Conservation (phyloP, 2,329 filamentous ascomycete genomes). For the Penicillium sp. region DNA sequence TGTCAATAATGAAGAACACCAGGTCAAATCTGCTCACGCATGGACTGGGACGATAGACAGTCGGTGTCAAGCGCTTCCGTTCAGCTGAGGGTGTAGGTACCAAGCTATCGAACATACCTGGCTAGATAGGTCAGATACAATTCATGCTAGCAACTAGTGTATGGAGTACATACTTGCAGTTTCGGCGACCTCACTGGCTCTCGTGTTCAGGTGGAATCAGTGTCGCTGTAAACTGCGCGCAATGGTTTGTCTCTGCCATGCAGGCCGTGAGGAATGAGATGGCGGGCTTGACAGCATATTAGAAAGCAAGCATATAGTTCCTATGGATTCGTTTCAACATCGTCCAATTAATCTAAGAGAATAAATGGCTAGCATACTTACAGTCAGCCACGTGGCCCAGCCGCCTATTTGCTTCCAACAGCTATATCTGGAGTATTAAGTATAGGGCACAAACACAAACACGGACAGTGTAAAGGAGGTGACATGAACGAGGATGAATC, state of each 20-base stretch:
- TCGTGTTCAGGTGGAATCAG: not conserved
- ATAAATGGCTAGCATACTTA: conserved; percentile 7
- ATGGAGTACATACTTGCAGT: not conserved
- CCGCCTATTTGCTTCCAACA: conserved; percentile 3
- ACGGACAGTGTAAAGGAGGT: not conserved
- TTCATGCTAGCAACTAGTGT: too few species aligned
- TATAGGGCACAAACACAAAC: not conserved
- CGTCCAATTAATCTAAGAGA: conserved; percentile 2
- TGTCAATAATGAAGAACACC: too few species aligned
- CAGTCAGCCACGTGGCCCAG: not conserved
- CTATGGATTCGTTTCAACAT: not conserved
- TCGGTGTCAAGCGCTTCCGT: too few species aligned
- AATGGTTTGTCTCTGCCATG: not conserved
- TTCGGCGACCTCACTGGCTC: not conserved
- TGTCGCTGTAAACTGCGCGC: not conserved
- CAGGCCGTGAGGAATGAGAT: not conserved
- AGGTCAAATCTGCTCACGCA: too few species aligned
- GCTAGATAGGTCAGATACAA: not conserved
- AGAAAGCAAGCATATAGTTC: not conserved
- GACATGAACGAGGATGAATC: not conserved
- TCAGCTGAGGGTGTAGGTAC: too few species aligned
- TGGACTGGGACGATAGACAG: too few species aligned
- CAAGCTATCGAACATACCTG: not conserved
- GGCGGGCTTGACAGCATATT: too few species aligned
- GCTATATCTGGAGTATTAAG: not conserved